phyloP scores from a whole-genome alignment of 768 basidiomycete genomes.

The Coprinopsis cinerea region DNA sequence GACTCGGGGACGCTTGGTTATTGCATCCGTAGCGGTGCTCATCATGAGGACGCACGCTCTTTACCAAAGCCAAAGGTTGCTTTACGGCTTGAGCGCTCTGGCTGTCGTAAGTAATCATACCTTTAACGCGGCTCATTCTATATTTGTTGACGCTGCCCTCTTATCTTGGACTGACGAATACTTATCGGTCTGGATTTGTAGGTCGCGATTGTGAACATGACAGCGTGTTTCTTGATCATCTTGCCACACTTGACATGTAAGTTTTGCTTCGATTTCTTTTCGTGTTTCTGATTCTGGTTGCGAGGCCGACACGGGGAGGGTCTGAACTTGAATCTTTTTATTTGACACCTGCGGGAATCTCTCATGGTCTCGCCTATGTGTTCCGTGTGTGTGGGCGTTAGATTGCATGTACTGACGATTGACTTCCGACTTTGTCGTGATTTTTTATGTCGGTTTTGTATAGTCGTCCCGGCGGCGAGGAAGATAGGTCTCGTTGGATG shows the following conservation, averaged over 20 bases:
- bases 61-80: constrained; percentile 17
- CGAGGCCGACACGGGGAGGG: too few species aligned
- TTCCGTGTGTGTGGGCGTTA: too few species aligned
- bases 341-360: not conserved
- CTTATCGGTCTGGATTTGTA: not conserved
- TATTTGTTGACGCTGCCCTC: too few species aligned
- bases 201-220: constrained; percentile 18
- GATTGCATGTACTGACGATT: too few species aligned
- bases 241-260: constrained; percentile 16
- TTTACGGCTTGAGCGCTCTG: constrained; percentile 12
- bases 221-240: constrained; percentile 18
- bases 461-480: constrained; percentile 16
- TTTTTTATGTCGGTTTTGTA: too few species aligned
- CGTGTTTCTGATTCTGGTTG: not conserved
- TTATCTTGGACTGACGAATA: not conserved
- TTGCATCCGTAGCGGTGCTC: constrained; percentile 20
- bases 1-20: too few species aligned
- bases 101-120: constrained; percentile 15
- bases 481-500: constrained; percentile 16
- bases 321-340: too few species aligned
- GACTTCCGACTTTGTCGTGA: too few species aligned
- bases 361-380: not conserved
- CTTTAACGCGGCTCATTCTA: not conserved
- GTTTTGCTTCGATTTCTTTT: not conserved
- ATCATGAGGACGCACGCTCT: constrained; percentile 23